Conservation (phyloP, 108 stramenopile genomes). For the Nannochloropsis salina region DNA sequence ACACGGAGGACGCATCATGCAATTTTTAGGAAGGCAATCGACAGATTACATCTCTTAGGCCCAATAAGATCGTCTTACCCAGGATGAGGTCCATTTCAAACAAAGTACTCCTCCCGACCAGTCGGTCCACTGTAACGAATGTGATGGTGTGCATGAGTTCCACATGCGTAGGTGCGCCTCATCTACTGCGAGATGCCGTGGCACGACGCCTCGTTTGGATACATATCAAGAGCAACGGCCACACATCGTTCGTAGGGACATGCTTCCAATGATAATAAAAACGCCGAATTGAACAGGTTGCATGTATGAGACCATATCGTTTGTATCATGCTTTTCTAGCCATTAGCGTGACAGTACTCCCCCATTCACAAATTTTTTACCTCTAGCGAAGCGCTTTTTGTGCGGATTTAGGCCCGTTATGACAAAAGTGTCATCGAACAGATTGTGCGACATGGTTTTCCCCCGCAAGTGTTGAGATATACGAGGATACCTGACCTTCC, state of each 20-base stretch:
- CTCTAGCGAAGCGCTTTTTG: conserved; percentile 17
- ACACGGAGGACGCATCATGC: background rate
- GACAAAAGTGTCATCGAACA: conserved; percentile 9
- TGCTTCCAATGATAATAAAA: no score
- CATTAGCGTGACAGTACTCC: no score
- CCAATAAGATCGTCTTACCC: background rate
- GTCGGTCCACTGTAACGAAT: background rate
- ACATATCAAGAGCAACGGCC: no score
- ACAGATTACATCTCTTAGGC: background rate
- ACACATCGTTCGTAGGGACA: no score
- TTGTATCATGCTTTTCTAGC: no score
- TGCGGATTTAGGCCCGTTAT: background rate
- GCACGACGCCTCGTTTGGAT: no score
- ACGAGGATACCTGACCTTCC: no score
- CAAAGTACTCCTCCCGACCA: background rate
- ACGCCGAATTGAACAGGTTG: no score
- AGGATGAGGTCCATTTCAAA: background rate
- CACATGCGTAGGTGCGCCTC: background rate
- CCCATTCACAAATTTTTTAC: background rate
- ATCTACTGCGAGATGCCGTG: background rate
- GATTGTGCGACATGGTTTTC: background rate
- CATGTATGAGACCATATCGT: no score
- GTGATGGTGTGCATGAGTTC: background rate
- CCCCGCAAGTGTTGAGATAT: no score
- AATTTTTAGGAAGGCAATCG: background rate